Percentiles rank a stretch among this genome's conserved stretches.
Evolutionary conservation across 2,329 filamentous ascomycete genomes (phyloP).

Genomic region (Sordariomycetes sp.): DNA sequence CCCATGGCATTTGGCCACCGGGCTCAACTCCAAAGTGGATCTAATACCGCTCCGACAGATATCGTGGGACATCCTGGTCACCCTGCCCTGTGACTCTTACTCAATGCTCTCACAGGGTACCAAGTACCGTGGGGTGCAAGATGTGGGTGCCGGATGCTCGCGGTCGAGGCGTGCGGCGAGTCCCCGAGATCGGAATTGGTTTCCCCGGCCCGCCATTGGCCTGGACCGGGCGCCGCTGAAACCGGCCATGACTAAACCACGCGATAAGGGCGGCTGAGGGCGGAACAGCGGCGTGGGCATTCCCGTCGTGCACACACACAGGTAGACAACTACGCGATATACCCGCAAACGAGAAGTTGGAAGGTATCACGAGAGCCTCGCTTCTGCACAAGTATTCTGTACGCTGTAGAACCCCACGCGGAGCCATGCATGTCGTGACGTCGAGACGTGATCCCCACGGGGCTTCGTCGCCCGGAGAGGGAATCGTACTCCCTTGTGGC

Average conservation of each 20-base stretch:
- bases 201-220: background rate
- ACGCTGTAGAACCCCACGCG: background rate
- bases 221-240: background rate
- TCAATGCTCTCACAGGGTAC: background rate
- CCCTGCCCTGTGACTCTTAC: slow-evolving; percentile 1
- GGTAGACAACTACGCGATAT: background rate
- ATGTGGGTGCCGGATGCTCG: background rate
- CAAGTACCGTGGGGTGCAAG: background rate
- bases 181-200: slow-evolving; percentile 5
- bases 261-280: background rate
- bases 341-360: too few relatives aligned
- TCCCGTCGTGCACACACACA: background rate
- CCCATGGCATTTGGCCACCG: background rate
- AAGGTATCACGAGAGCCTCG: too few relatives aligned
- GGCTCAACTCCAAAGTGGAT: background rate
- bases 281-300: background rate
- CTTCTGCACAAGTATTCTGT: too few relatives aligned
- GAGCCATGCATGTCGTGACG: background rate
- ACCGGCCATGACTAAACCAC: background rate
- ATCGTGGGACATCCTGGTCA: background rate
- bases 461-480: background rate
- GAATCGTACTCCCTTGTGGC: background rate
- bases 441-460: background rate
- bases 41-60: background rate
- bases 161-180: background rate